These are phyloP conservation scores for Trapa bicornis DNA, from an alignment of 345 rosid species.

Conservation along the genomic window DNA sequence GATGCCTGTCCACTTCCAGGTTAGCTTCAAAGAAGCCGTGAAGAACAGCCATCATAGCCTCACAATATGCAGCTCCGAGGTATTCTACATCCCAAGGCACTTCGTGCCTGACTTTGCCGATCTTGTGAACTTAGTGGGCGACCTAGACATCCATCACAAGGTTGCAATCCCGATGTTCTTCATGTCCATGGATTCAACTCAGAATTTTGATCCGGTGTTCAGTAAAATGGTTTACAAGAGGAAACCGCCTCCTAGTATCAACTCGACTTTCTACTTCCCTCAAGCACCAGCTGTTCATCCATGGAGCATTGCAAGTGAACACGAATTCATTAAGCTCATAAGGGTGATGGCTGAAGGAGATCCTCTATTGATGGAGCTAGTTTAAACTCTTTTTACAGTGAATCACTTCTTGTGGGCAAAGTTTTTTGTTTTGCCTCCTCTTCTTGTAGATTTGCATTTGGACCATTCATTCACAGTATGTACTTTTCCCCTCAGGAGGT, in stretches of 20 bases:
- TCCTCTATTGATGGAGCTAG: slow-evolving; percentile 77
- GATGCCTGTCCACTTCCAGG: slow-evolving; percentile 93
- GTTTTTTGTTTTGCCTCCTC: slow-evolving; percentile 15
- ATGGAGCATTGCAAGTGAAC: slow-evolving; percentile 72
- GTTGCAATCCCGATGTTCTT: slow-evolving; percentile 94
- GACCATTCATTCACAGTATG: slow-evolving; percentile 32
- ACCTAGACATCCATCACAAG: slow-evolving; percentile 63
- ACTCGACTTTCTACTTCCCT: slow-evolving; percentile 52
- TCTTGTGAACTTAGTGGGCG: slow-evolving; percentile 75
- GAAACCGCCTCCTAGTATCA: slow-evolving; percentile 40
- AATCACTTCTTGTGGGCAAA: slow-evolving; percentile 17
- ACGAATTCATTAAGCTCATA: slow-evolving; percentile 77
- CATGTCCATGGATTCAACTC: slow-evolving; percentile 73
- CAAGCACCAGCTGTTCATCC: slow-evolving; percentile 90
- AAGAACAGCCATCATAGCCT: slow-evolving; percentile 37
- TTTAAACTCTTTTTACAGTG: slow-evolving; percentile 26
- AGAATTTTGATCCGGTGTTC: slow-evolving; percentile 72
- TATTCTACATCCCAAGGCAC: slow-evolving; percentile 68
- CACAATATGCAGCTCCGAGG: slow-evolving; percentile 73
- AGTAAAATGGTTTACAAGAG: slow-evolving; percentile 64
- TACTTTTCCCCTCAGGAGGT: slow-evolving; percentile 16
- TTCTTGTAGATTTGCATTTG: slow-evolving; percentile 37
- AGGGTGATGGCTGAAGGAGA: slow-evolving; percentile 95
- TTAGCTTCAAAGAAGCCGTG: slow-evolving; percentile 72
- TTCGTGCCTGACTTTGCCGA: slow-evolving; percentile 52